Evolutionary conservation across 352 stramenopile species (phyloP).

Genomic region (Globisporangium polare): DNA sequence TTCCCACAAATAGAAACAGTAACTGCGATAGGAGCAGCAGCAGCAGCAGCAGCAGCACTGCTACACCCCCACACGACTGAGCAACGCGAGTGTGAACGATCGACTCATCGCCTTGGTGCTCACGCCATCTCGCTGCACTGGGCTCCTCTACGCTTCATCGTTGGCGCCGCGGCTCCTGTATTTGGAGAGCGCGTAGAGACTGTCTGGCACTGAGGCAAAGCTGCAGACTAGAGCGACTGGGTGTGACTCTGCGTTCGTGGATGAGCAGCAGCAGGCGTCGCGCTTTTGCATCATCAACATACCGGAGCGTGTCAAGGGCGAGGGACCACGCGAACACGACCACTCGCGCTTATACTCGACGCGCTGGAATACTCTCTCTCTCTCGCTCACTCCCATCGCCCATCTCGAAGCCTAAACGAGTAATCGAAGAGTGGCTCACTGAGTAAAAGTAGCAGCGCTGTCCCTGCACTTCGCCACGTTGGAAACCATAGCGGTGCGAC

Average conservation of each 20-base stretch:
- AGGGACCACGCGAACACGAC: too few relatives aligned
- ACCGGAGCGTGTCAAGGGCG: not conserved
- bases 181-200: not conserved
- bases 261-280: not conserved
- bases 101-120: not conserved
- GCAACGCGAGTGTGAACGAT: not conserved
- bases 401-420: not conserved
- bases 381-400: not conserved
- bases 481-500: slow-evolving; percentile 4
- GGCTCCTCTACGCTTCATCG: not conserved
- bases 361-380: not conserved
- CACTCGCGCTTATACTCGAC: not conserved
- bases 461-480: not conserved
- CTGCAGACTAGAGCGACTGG: not conserved
- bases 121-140: not conserved
- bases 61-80: too few relatives aligned
- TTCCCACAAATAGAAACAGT: not conserved
- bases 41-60: not conserved
- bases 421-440: too few relatives aligned
- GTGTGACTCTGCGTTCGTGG: not conserved
- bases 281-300: not conserved
- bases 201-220: not conserved
- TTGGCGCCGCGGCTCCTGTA: not conserved
- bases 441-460: not conserved
- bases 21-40: not conserved